Percentiles rank a stretch among this genome's conserved stretches.
phyloP scores from a whole-genome alignment of 768 basidiomycete genomes.

The Hebeloma cylindrosporum region DNA sequence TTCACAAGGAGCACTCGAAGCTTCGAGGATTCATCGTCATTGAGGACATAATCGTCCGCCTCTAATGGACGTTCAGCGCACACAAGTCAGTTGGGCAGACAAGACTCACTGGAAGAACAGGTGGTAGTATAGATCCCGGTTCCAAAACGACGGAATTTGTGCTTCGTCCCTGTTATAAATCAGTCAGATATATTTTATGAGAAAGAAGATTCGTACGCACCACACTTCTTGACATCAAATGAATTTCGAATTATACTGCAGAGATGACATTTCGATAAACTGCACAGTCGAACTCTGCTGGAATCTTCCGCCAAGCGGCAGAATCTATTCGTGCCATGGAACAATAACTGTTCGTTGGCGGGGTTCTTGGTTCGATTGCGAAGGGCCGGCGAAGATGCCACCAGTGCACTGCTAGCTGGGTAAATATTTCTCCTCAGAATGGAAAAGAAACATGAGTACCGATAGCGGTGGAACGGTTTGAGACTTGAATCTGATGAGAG shows the following conservation, averaged over 20 bases:
- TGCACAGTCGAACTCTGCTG: slow-evolving; percentile 47
- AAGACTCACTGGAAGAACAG: slow-evolving; percentile 60
- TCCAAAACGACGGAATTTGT: slow-evolving; percentile 68
- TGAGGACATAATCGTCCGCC: slow-evolving; percentile 63
- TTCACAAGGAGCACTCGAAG: slow-evolving; percentile 55
- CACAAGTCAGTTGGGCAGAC: background rate
- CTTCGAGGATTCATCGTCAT: slow-evolving; percentile 38
- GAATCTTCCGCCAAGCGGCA: slow-evolving; percentile 58
- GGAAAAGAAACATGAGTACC: slow-evolving; percentile 32
- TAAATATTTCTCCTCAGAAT: background rate
- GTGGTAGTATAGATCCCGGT: slow-evolving; percentile 65
- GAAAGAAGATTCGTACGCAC: slow-evolving; percentile 30
- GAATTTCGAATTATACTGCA: slow-evolving; percentile 59
- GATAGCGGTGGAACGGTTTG: slow-evolving; percentile 45
- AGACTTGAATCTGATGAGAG: slow-evolving; percentile 44
- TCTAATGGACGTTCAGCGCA: slow-evolving; percentile 36
- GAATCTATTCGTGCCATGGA: slow-evolving; percentile 64
- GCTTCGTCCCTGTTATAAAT: slow-evolving; percentile 44
- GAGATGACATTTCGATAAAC: slow-evolving; percentile 48
- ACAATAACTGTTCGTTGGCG: slow-evolving; percentile 58
- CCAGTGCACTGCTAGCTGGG: slow-evolving; percentile 28
- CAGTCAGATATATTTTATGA: background rate
- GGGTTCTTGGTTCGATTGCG: slow-evolving; percentile 23
- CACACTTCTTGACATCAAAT: slow-evolving; percentile 60
- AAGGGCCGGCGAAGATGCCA: slow-evolving; percentile 25